A percentile compares a stretch with the other conserved stretches of the same genome.
Conservation (phyloP, 2,329 filamentous ascomycete species). For the Apiospora malaysiana region DNA sequence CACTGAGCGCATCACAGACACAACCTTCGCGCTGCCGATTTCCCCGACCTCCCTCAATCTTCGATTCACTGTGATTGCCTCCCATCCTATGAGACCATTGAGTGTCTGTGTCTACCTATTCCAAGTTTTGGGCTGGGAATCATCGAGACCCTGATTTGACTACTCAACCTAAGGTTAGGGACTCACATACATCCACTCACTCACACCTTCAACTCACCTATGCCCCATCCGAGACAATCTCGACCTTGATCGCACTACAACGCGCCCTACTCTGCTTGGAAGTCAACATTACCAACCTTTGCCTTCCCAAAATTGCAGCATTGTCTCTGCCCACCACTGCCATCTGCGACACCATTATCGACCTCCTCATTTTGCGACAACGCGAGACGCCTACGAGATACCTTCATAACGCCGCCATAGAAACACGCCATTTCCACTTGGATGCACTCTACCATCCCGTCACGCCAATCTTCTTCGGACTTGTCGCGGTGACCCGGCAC, state of each 20-base stretch:
- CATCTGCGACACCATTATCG: conserved; percentile 6
- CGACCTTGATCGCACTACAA: conserved; percentile 4
- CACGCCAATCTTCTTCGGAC: not conserved
- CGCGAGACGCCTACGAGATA: not conserved
- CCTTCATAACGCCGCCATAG: not conserved
- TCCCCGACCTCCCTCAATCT: conserved; percentile 13
- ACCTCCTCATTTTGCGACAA: conserved; percentile 5
- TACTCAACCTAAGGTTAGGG: not conserved
- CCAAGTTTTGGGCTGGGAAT: conserved; percentile 14
- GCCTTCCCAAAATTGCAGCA: not conserved
- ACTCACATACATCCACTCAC: not conserved
- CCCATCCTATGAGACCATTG: conserved; percentile 6
- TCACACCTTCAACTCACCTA: not conserved
- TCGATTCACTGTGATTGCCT: conserved; percentile 16
- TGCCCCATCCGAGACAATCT: conserved; percentile 2
- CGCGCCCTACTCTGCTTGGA: conserved; percentile 4
- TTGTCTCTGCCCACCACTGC: conserved; percentile 10
- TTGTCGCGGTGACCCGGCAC: not conserved
- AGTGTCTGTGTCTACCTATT: not conserved
- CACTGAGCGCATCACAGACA: conserved; percentile 14
- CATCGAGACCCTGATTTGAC: not conserved
- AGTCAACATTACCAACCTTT: conserved; percentile 15
- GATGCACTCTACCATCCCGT: not conserved
- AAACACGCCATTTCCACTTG: not conserved
- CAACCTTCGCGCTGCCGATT: conserved; percentile 3